Evolutionary conservation across 192 early-diverging fungal species (phyloP).

Genomic region (Backusella macrospora): DNA sequence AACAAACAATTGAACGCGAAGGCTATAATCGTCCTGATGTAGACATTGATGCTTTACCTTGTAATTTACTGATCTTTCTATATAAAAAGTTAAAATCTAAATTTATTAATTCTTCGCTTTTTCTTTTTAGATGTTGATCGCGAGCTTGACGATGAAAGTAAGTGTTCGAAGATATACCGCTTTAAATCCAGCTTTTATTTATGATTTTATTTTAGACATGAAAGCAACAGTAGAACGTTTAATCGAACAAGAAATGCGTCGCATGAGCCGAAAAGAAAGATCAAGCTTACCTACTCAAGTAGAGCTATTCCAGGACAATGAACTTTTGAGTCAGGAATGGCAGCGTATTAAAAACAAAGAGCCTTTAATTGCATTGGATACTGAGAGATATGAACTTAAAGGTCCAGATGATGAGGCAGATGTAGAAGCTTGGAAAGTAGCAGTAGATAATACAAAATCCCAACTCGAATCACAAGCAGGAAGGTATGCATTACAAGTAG

Average conservation of each 20-base stretch:
- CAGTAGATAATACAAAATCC: slow-evolving; percentile 54
- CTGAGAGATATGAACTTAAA: slow-evolving; percentile 50
- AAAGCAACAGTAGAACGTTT: slow-evolving; percentile 53
- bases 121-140: slow-evolving; percentile 50
- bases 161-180: background rate
- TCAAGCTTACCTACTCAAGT: slow-evolving; percentile 46
- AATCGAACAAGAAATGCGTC: slow-evolving; percentile 59
- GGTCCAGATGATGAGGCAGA: slow-evolving; percentile 45
- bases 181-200: background rate
- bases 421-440: slow-evolving; percentile 44
- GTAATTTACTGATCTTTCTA: slow-evolving; percentile 32
- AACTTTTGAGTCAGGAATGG: slow-evolving; percentile 45
- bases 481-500: slow-evolving; percentile 36
- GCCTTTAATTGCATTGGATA: slow-evolving; percentile 50
- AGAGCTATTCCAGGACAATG: slow-evolving; percentile 49
- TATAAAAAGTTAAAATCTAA: background rate
- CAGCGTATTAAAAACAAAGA: slow-evolving; percentile 49
- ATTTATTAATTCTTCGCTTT: background rate
- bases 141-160: slow-evolving; percentile 54
- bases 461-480: slow-evolving; percentile 56
- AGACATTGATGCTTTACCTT: slow-evolving; percentile 50
- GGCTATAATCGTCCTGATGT: slow-evolving; percentile 24
- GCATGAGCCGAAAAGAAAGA: slow-evolving; percentile 44
- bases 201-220: slow-evolving; percentile 39
- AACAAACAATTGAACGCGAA: background rate